Conservation (phyloP, 148 eudicot genomes). For the Polygonum aviculare region DNA sequence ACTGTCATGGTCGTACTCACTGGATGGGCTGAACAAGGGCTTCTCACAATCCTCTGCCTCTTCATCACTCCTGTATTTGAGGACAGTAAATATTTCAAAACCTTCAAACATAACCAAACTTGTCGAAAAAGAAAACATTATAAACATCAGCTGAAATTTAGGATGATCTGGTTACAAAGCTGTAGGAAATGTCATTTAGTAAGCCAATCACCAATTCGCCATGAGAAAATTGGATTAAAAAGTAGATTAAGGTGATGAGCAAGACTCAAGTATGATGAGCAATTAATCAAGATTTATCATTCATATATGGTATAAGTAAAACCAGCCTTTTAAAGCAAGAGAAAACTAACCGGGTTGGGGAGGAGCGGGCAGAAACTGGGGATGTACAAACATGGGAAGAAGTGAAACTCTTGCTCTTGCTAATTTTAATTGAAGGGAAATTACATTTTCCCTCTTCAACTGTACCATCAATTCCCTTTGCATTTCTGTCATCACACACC, state of each 20-base stretch:
- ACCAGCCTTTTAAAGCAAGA: neutral
- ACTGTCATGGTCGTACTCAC: constrained; percentile 44
- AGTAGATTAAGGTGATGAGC: neutral
- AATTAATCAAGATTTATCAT: neutral
- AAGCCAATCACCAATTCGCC: neutral
- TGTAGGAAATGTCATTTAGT: neutral
- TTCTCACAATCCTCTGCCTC: constrained; percentile 55
- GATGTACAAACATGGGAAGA: constrained; percentile 29
- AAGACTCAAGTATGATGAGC: neutral
- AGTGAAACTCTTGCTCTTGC: constrained; percentile 21
- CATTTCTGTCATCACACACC: constrained; percentile 11
- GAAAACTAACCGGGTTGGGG: constrained; percentile 51
- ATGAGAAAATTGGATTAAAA: neutral
- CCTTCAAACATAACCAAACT: constrained; percentile 1
- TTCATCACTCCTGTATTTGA: constrained; percentile 63
- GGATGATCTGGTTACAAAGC: neutral
- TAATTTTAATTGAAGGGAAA: constrained; percentile 14
- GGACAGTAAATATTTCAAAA: neutral
- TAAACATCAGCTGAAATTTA: neutral
- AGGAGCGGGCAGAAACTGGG: constrained; percentile 33
- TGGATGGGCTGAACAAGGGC: constrained; percentile 46
- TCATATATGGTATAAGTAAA: neutral
- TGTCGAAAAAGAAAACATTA: neutral
- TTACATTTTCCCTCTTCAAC: constrained; percentile 16
- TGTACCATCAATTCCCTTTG: constrained; percentile 12